These are phyloP conservation scores for Fomes fomentarius DNA, from an alignment of 1,284 basidiomycete species.

Conservation along the genomic window DNA sequence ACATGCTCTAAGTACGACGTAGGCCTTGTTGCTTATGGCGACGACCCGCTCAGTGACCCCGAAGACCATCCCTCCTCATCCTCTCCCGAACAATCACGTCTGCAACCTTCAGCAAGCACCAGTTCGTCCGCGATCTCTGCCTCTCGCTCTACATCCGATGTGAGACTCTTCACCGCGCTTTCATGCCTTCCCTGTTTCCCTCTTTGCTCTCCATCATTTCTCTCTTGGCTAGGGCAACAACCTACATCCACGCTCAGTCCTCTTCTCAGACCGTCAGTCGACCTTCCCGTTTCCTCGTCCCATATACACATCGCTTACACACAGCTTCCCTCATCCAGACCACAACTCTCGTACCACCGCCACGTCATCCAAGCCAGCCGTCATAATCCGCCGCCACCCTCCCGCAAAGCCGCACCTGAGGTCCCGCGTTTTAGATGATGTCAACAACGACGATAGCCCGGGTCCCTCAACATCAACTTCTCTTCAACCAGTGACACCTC, in stretches of 20 bases:
- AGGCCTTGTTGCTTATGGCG: conserved; percentile 71
- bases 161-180: conserved; percentile 58
- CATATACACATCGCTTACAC: no score
- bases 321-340: no score
- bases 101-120: conserved; percentile 28
- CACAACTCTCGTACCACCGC: background rate
- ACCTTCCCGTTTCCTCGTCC: background rate
- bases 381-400: conserved; percentile 58
- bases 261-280: conserved; percentile 51
- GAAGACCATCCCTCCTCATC: conserved; percentile 40
- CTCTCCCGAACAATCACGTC: conserved; percentile 7
- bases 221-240: conserved; percentile 66
- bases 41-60: conserved; percentile 63
- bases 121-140: no score
- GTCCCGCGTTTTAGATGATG: conserved; percentile 50
- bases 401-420: conserved; percentile 52
- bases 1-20: background rate
- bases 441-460: conserved; percentile 22
- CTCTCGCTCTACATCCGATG: conserved; percentile 41
- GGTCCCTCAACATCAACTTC: conserved; percentile 9
- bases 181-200: conserved; percentile 58
- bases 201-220: conserved; percentile 65
- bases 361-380: conserved; percentile 45
- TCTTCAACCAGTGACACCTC: background rate
- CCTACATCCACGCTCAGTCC: conserved; percentile 44